A percentile compares a stretch with the other conserved stretches of the same genome.
Evolutionary conservation across 176 grass and related monocot species (phyloP).

Genomic region (Hsuehochloa calcarea): DNA sequence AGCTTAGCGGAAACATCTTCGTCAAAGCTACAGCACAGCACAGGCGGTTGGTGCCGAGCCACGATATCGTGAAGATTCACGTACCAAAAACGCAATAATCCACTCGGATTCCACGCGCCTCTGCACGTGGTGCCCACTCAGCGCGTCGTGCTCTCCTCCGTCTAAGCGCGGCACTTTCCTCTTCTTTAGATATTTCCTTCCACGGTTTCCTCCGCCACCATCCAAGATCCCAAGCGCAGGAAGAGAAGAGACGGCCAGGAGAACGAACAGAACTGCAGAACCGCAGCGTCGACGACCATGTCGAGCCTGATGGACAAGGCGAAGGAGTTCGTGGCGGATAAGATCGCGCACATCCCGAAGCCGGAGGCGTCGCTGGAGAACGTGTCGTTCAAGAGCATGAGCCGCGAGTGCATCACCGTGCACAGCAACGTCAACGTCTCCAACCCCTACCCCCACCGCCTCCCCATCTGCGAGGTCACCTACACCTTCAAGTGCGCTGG

Average conservation of each 20-base stretch:
- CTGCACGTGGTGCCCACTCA: slow-evolving; percentile 21
- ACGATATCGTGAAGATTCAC: neutral
- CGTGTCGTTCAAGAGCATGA: slow-evolving; percentile 60
- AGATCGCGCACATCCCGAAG: slow-evolving; percentile 79
- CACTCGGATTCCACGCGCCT: slow-evolving; percentile 28
- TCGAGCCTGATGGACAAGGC: slow-evolving; percentile 79
- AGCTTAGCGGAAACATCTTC: neutral
- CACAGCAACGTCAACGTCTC: slow-evolving; percentile 73
- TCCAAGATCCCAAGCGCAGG: neutral
- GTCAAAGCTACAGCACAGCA: neutral
- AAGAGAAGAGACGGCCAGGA: neutral
- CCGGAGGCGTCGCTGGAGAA: slow-evolving; percentile 68
- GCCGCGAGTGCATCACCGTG: slow-evolving; percentile 57
- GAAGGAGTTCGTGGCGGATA: slow-evolving; percentile 86
- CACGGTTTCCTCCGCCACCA: neutral
- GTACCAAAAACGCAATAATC: neutral
- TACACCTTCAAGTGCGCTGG: slow-evolving; percentile 65
- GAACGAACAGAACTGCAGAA: neutral
- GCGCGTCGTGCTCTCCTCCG: neutral
- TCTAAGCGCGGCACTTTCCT: slow-evolving; percentile 2
- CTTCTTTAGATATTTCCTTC: neutral
- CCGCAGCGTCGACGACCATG: slow-evolving; percentile 23
- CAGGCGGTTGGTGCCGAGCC: neutral
- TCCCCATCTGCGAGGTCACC: slow-evolving; percentile 77
- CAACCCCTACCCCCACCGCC: slow-evolving; percentile 76